Base-by-base conservation (phyloP, 208 protist genomes). In the Lotmaria passim region DNA sequence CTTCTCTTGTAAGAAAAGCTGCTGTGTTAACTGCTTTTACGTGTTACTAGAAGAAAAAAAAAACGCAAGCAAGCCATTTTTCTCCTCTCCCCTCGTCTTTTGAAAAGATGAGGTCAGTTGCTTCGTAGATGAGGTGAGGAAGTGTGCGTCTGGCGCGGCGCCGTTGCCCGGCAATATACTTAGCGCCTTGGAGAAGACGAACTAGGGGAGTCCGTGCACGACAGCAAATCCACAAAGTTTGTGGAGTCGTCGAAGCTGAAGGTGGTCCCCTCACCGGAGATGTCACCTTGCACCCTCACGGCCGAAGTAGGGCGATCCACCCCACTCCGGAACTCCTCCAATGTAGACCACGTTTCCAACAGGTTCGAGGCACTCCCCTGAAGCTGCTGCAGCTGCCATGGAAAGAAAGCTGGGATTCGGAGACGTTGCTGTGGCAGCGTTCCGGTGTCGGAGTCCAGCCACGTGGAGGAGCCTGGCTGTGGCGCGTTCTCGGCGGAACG, bases 141-240 rank as follows among this genome's bases (percentile, higher is more conserved):
- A n/a, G n/a, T n/a, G n/a, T n/a, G n/a, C n/a, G n/a, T n/a, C n/a
- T n/a, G n/a, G n/a, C n/a, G n/a, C n/a, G n/a, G n/a, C n/a, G n/a
- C n/a, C n/a, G n/a, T n/a, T n/a, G n/a, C n/a, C n/a, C n/a, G n/a
- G n/a, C n/a, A n/a, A n/a, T n/a, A 51, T 21, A 30, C 58, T 30
- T 59, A 55, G 21, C 34, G 30, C 10, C 17, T 33, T 21, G 38
- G 48, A 19, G 38, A 55, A 0, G 70, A 75, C 2, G 61, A 64
- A 5, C 21, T 33, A 8, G 70, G 43, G 7, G 70, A 75, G 61
- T 75, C 53, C 7, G 44, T 51, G 53, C 52, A 69, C 44, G 70
- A 75, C 53, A 75, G 61, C 53, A 75, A 50, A 8, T 65, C 62
- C 4, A 69, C 28, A 47, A 69, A 76, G 62, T 70, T 52, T 19